Evolutionary conservation across 2,329 filamentous ascomycete species (phyloP), one percentile per base, ranked within the genome.

Genomic region (Ceratocystis smalleyi): DNA sequence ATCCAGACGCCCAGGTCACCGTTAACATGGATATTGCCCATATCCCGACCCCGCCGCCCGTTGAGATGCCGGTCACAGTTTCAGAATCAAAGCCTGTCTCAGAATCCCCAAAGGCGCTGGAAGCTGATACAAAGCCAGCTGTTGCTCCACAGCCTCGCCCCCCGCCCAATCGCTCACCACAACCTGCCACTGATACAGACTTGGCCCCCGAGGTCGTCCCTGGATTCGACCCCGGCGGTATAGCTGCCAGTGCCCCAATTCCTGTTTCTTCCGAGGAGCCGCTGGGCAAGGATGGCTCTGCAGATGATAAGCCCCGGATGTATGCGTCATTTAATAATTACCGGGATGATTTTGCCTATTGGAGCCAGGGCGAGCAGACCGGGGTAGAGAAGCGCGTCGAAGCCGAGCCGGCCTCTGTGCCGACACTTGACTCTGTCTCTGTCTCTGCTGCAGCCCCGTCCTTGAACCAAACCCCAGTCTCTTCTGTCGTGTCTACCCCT

Each of bases 321-420:
- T 65, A 65, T n/a, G 64, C 61, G 3, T 61, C 49, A 5, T 65
- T 65, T 27, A 65, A 65, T 24, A 63, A 65, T 24, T 65, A 63
- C 19, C 60, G 51, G 1, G 61, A 65, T 27, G 64, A 65, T 43
- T 65, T 65, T 60, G 35, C 64, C 8, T 57, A 54, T 49, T 65
- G 49, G 12, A 40, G 30, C 2, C 30, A 22, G 4, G 43, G 35
- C n/a, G 51, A 59, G 6, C 63, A 65, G 51, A 65, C 47, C n/a
- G 63, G 63, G 30, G 45, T 55, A 12, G 47, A 30, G 10, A 32
- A 55, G 51, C 15, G 27, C 22, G 19, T n/a, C 59, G 8, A 57
- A 10, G 6, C 12, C 2, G 22, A 17, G 24, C 22, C 54, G 15
- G 15, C 27, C 24, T 6, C 24, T 30, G 22, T 12, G 43, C n/a